Evolutionary conservation across 495 filamentous ascomycete species (phyloP).

Genomic region (Choiromyces venosus): DNA sequence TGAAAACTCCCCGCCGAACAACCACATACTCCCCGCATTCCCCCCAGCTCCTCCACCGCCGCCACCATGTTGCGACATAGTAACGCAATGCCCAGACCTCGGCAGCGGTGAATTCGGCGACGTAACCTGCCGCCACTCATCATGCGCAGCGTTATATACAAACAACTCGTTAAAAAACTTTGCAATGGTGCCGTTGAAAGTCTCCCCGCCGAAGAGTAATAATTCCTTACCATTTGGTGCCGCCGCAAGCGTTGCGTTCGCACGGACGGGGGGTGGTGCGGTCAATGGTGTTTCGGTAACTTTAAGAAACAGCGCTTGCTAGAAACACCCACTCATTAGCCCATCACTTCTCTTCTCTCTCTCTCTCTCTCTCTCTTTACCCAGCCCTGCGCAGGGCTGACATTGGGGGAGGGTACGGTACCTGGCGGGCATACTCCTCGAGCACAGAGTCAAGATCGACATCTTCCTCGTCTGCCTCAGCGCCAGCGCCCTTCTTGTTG

Average conservation of each 20-base stretch:
- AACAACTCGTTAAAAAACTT: slow-evolving; percentile 71
- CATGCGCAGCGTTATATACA: slow-evolving; percentile 78
- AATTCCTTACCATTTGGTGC: slow-evolving; percentile 85
- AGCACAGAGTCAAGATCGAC: slow-evolving; percentile 97
- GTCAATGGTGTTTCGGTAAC: slow-evolving; percentile 72
- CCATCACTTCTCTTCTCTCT: no score
- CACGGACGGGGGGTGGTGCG: slow-evolving; percentile 68
- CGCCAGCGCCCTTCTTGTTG: slow-evolving; percentile 41
- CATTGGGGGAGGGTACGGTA: slow-evolving; percentile 1
- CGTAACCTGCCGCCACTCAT: slow-evolving; percentile 82
- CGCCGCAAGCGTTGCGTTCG: slow-evolving; percentile 71
- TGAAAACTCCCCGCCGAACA: slow-evolving; percentile 78
- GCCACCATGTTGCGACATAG: slow-evolving; percentile 77
- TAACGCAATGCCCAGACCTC: slow-evolving; percentile 66
- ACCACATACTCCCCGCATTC: slow-evolving; percentile 63
- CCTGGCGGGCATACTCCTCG: slow-evolving; percentile 66
- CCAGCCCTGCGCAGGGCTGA: neutral
- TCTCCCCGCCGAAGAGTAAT: slow-evolving; percentile 82
- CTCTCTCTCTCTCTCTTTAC: no score
- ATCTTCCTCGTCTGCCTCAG: slow-evolving; percentile 52
- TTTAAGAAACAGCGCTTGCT: slow-evolving; percentile 89
- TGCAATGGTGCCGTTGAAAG: slow-evolving; percentile 59
- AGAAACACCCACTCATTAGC: no score
- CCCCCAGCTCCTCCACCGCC: no score
- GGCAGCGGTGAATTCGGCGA: slow-evolving; percentile 88